Conservation (phyloP, 106 monocot genomes). For the Cymbidium sinense region DNA sequence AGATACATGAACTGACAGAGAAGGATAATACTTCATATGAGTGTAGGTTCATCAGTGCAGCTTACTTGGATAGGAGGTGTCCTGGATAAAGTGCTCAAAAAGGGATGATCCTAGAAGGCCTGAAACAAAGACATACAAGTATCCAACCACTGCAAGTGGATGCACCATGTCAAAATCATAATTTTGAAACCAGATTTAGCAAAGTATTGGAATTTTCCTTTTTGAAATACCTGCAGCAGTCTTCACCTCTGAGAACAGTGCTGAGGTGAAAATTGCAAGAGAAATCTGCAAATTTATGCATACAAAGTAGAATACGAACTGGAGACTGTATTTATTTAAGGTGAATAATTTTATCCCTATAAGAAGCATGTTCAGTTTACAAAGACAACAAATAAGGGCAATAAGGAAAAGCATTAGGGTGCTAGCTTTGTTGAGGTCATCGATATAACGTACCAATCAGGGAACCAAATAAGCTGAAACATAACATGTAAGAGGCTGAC, state of each 20-base stretch:
- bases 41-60: neutral
- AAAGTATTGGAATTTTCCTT: constrained; percentile 2
- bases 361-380: neutral
- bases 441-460: constrained; percentile 31
- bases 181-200: neutral
- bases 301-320: constrained; percentile 36
- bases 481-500: constrained; percentile 38
- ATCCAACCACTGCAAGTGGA: constrained; percentile 28
- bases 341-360: constrained; percentile 45
- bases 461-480: constrained; percentile 42
- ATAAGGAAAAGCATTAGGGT: neutral
- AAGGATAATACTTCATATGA: neutral
- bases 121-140: constrained; percentile 51
- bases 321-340: constrained; percentile 31
- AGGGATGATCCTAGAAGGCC: constrained; percentile 34
- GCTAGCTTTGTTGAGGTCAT: neutral
- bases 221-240: constrained; percentile 27
- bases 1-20: neutral
- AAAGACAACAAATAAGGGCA: neutral
- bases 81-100: constrained; percentile 33
- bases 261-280: constrained; percentile 30
- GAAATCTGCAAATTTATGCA: constrained; percentile 48
- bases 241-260: constrained; percentile 40
- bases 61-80: constrained; percentile 42
- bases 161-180: neutral